Conservation (phyloP, 805 yeast species). For the Torulaspora delbrueckii region DNA sequence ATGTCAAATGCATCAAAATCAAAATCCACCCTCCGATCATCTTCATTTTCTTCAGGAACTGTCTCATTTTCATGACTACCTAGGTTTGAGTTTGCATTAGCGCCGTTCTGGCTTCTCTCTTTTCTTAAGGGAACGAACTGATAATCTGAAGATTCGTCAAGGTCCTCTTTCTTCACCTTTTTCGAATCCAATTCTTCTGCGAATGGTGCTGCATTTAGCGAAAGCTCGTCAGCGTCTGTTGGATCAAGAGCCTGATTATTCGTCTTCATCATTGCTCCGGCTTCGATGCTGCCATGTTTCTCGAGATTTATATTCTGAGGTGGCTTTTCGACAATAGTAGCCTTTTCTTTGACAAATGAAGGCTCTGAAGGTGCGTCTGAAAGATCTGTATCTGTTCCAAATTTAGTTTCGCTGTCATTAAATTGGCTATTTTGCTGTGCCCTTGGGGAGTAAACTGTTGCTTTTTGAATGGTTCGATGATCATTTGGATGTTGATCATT, state of each 20-base stretch:
- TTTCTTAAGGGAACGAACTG: conserved; percentile 15
- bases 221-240: neutral
- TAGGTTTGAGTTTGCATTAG: neutral
- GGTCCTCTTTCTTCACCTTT: neutral
- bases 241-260: too few relatives aligned
- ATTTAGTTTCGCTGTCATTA: conserved; percentile 2
- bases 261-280: neutral
- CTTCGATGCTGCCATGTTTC: neutral
- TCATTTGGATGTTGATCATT: conserved; percentile 2
- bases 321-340: neutral
- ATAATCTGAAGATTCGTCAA: conserved; percentile 13
- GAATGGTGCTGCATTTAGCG: neutral
- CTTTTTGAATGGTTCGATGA: conserved; percentile 1
- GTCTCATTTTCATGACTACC: neutral
- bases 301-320: neutral
- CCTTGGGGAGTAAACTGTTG: conserved; percentile 8
- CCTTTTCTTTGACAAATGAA: neutral
- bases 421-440: conserved; percentile 5
- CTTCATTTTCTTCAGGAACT: conserved; percentile 11
- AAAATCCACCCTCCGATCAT: conserved; percentile 38
- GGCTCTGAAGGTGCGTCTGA: conserved; percentile 1
- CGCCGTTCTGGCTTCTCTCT: neutral
- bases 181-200: conserved; percentile 1
- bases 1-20: conserved; percentile 74
- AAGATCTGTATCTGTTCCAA: conserved; percentile 2